Percentiles rank a stretch among this genome's conserved stretches.
Evolutionary conservation across 148 eudicot genomes (phyloP).

Genomic region (Suaeda aralocaspica): DNA sequence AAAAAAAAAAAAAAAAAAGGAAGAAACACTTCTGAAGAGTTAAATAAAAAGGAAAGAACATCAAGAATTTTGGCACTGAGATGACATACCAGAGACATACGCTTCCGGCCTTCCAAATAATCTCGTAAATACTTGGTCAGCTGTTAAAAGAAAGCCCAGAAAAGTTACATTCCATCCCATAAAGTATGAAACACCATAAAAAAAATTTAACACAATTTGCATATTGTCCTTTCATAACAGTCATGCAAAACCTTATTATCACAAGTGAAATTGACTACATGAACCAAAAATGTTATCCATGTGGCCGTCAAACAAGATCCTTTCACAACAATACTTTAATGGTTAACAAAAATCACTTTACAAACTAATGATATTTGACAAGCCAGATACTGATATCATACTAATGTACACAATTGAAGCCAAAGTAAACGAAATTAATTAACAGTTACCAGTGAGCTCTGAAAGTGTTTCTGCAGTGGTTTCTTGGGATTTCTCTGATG

Average conservation of each 20-base stretch:
- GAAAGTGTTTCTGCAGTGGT: slow-evolving; percentile 86
- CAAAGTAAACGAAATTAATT: background rate
- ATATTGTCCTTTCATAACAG: background rate
- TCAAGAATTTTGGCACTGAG: background rate
- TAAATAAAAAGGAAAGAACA: background rate
- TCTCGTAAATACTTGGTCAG: slow-evolving; percentile 83
- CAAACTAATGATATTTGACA: no score
- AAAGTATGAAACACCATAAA: background rate
- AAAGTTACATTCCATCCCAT: slow-evolving; percentile 12
- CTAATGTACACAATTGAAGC: background rate
- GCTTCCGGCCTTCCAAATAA: slow-evolving; percentile 84
- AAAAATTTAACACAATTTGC: background rate
- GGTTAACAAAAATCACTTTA: no score
- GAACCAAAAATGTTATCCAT: no score
- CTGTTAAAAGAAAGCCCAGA: slow-evolving; percentile 28
- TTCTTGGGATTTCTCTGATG: slow-evolving; percentile 90
- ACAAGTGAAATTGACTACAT: no score
- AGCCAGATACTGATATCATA: no score
- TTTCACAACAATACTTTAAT: no score
- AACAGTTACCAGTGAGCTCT: slow-evolving; percentile 66
- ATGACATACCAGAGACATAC: slow-evolving; percentile 83
- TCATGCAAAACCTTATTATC: no score
- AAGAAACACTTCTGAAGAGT: no score
- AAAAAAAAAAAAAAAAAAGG: no score
- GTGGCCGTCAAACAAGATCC: no score